Conservation (phyloP, 192 early-diverging fungal genomes). For the Rhizoclosmatium sp. region DNA sequence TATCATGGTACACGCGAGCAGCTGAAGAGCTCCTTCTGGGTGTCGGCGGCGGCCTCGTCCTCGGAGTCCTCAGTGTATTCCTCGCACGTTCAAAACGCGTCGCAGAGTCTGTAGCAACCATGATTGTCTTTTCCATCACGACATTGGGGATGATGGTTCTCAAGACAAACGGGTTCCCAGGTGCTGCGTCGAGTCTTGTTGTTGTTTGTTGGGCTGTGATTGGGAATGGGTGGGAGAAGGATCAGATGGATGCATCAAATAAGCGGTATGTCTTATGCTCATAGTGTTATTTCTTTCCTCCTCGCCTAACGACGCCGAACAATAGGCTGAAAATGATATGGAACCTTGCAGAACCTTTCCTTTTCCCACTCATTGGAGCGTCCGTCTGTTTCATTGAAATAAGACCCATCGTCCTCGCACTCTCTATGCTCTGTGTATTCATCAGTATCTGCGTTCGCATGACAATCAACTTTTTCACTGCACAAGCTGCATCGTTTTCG, state of each 20-base stretch:
- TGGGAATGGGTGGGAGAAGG: slow-evolving; percentile 40
- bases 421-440: slow-evolving; percentile 37
- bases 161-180: slow-evolving; percentile 47
- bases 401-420: slow-evolving; percentile 11
- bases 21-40: slow-evolving; percentile 48
- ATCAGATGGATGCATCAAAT: slow-evolving; percentile 37
- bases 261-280: slow-evolving; percentile 14
- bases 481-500: slow-evolving; percentile 28
- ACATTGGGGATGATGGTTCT: slow-evolving; percentile 40
- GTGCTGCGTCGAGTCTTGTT: slow-evolving; percentile 34
- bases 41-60: slow-evolving; percentile 32
- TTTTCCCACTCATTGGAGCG: slow-evolving; percentile 54
- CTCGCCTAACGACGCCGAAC: neutral
- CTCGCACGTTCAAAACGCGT: slow-evolving; percentile 11
- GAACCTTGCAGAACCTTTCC: slow-evolving; percentile 47
- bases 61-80: slow-evolving; percentile 33
- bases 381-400: slow-evolving; percentile 45
- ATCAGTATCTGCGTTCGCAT: slow-evolving; percentile 41
- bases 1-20: slow-evolving; percentile 35
- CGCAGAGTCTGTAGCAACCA: slow-evolving; percentile 27
- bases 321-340: slow-evolving; percentile 46
- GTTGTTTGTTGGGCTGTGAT: slow-evolving; percentile 44
- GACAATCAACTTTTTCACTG: slow-evolving; percentile 33
- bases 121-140: slow-evolving; percentile 23
- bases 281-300: no score